Evolutionary conservation across 257 asterid species (phyloP).

Genomic region (Forsythia suspensa): DNA sequence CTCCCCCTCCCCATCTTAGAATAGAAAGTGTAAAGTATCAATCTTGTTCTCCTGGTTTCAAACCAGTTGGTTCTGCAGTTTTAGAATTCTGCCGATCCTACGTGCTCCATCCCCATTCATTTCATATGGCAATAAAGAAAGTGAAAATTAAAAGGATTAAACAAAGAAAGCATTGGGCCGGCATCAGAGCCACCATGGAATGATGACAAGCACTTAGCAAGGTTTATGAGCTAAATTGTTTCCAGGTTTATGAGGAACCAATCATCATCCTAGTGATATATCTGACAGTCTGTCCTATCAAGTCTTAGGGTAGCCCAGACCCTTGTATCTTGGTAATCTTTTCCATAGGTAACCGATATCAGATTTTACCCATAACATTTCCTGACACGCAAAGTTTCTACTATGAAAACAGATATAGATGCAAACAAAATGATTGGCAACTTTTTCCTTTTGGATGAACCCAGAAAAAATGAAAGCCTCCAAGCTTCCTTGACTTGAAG

Average conservation of each 20-base stretch:
- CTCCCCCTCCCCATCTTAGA: no score
- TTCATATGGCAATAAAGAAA: neutral
- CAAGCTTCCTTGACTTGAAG: neutral
- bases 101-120: neutral
- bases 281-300: no score
- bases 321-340: neutral
- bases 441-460: neutral
- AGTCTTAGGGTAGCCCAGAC: neutral
- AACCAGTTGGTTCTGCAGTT: neutral
- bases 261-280: no score
- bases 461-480: neutral
- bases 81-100: neutral
- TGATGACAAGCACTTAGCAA: neutral
- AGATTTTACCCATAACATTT: neutral
- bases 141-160: neutral
- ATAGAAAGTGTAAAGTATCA: neutral
- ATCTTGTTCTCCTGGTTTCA: neutral
- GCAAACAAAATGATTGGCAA: neutral
- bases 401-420: neutral
- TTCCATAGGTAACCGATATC: no score
- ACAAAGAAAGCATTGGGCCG: neutral
- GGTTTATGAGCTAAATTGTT: neutral
- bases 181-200: neutral
- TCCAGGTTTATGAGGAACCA: no score
- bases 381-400: neutral